Evolutionary conservation across 2,329 filamentous ascomycete species (phyloP), one percentile per base, ranked within the genome.

Genomic region (Sporothrix pseudoabietina): DNA sequence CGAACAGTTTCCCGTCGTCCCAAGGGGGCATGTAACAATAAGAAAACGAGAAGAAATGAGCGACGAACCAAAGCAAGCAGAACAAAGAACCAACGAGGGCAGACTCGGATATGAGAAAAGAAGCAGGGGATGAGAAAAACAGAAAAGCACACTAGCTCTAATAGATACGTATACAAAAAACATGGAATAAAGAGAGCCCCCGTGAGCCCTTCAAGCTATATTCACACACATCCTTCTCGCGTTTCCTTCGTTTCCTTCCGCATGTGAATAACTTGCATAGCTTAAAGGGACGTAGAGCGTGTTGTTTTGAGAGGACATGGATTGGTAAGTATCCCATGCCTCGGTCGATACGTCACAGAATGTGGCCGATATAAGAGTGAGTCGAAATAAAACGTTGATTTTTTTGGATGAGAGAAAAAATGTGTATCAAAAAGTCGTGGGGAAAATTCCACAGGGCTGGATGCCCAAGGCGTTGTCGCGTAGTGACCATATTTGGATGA

Each of bases 131-230:
- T 47, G 19, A 69, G 10, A 70, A 19, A 39, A 22, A 66, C 1
- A 39, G 55, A 59, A 59, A 71, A 52, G 47, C 69, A 52, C 26
- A 54, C 71, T 41, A 61, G 63, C 71, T 72, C 71, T 72, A 72
- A 59, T 69, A 49, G 47, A 41, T 72, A 72, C 61, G 69, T 72
- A 69, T 66, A 72, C 35, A 72, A 39, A 16, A 16, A 49, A 59
- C 14, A 72, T 54, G 16, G 65, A 22, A 44, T 14, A 30, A 66
- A n/a, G 63, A 14, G 12, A 9, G n/a, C 12, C 10, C 2, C 9
- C 35, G 35, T 35, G 8, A 26, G 5, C 39, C 39, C 59, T 66
- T 47, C 22, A 12, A 66, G 22, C 8, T n/a, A 10, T 12, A 7
- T 16, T 8, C 57, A 16, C 32, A 39, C 57, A 61, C 35, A 35